Percentiles rank a stretch among this genome's conserved stretches.
phyloP scores from a whole-genome alignment of 1,284 basidiomycete genomes.

The Pseudozyma sp. region DNA sequence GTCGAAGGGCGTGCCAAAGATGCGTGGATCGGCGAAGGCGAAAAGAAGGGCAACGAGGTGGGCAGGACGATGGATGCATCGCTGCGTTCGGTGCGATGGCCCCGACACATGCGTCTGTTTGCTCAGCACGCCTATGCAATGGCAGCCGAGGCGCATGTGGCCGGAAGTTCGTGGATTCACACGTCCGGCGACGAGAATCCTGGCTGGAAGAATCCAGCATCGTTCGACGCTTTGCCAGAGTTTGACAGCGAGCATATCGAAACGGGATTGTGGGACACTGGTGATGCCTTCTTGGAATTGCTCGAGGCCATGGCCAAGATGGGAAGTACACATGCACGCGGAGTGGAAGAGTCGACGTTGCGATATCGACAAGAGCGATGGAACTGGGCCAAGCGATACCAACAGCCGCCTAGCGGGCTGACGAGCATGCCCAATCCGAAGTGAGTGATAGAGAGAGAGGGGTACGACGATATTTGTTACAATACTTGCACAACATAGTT shows the following conservation, averaged over 20 bases:
- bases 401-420: conserved; percentile 33
- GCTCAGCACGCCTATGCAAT: conserved; percentile 58
- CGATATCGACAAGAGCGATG: conserved; percentile 48
- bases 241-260: conserved; percentile 42
- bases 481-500: conserved; percentile 1
- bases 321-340: conserved; percentile 49
- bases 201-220: conserved; percentile 42
- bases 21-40: conserved; percentile 23
- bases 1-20: conserved; percentile 24
- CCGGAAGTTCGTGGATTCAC: conserved; percentile 38
- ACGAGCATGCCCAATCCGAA: conserved; percentile 33
- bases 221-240: conserved; percentile 37
- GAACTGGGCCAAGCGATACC: conserved; percentile 48
- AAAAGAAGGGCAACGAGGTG: conserved; percentile 54
- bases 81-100: conserved; percentile 55
- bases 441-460: background rate
- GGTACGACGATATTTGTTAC: background rate
- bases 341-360: conserved; percentile 43
- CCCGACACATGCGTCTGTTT: conserved; percentile 51
- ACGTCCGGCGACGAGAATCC: conserved; percentile 37
- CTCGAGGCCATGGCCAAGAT: conserved; percentile 53
- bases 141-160: conserved; percentile 51
- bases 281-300: conserved; percentile 47
- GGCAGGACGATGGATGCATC: conserved; percentile 49
- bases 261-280: conserved; percentile 50